Base-by-base conservation (phyloP, 192 early-diverging fungal genomes). In the Dissophora ornata region DNA sequence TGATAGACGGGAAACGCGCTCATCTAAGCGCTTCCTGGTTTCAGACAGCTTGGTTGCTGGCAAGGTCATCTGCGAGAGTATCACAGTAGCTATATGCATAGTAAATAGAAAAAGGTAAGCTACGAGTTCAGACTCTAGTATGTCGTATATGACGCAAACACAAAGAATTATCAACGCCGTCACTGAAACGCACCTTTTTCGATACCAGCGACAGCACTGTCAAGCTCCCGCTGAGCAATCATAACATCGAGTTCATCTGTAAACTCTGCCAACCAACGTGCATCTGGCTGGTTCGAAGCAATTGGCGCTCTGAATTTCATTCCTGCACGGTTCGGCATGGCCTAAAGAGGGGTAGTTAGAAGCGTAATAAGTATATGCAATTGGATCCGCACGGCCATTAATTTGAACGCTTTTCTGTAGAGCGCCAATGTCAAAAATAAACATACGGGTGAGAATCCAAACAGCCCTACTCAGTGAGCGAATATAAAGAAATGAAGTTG, bases 171-270 rank as follows among this genome's bases (percentile, higher is more conserved):
- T 38, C 36, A 38, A 9, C 36, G 36, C 36, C 13, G 6, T 53
- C 25, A 16, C 19, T 12, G 15, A 38, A 46, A 32, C 38, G 55
- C 59, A 88, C 88, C 89, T 80, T 88, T 90, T 61, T 92, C 87
- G 50, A 93, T 87, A 45, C 82, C 73, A 5, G 70, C 68, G 2
- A 95, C 93, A 8, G 95, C 93, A n/a, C 79, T 68, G 36, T 93
- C 90, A 80, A 97, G 97, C 63, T 97, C 95, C 36, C 96, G 82
- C 29, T 93, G 88, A 0, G 96, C 96, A 84, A 99, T 96, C 28
- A 91, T 79, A 9, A 99, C 95, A 55, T 98, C 97, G 46, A 99
- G 78, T 49, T 93, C 90, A 78, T 98, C 95, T 7, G 91, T 84
- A 48, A 96, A 86, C 57, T 95, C 91, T 46, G 82, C 84, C 16